phyloP scores from a whole-genome alignment of 768 basidiomycete genomes.

The Agrocybe praecox region DNA sequence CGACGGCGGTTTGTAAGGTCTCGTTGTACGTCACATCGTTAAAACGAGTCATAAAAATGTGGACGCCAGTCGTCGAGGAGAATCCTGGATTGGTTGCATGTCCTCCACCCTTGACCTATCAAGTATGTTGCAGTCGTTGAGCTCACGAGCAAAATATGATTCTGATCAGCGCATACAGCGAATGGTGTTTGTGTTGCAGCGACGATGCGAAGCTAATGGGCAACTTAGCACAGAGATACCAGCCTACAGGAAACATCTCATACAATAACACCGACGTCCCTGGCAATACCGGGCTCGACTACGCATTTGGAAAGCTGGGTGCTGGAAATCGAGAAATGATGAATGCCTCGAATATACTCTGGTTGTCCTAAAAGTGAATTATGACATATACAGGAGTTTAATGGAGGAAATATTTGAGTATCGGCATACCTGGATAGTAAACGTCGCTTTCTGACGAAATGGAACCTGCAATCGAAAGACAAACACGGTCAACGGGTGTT shows the following conservation, averaged over 20 bases:
- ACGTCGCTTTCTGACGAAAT: constrained; percentile 49
- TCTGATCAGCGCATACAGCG: constrained; percentile 39
- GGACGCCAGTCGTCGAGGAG: constrained; percentile 62
- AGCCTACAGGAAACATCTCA: constrained; percentile 9
- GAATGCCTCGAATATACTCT: constrained; percentile 42
- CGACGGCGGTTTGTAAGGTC: constrained; percentile 36
- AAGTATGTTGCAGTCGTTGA: not conserved
- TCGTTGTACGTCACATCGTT: constrained; percentile 43
- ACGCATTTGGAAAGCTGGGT: constrained; percentile 48
- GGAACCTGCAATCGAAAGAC: constrained; percentile 35
- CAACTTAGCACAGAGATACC: not conserved
- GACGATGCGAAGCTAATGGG: constrained; percentile 47
- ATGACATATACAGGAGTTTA: not conserved
- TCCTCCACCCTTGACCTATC: constrained; percentile 65
- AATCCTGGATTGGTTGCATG: constrained; percentile 58
- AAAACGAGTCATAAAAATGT: constrained; percentile 57
- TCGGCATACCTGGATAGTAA: constrained; percentile 38
- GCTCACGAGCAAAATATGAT: not conserved
- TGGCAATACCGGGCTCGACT: constrained; percentile 57
- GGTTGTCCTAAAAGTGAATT: constrained; percentile 13
- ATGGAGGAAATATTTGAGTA: not conserved
- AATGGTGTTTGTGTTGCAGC: constrained; percentile 49
- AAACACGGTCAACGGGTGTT: constrained; percentile 21
- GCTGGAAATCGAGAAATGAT: constrained; percentile 56
- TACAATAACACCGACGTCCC: constrained; percentile 56